Evolutionary conservation across 2,329 filamentous ascomycete species (phyloP).

Genomic region (Nannizziopsis arthrosporioides): DNA sequence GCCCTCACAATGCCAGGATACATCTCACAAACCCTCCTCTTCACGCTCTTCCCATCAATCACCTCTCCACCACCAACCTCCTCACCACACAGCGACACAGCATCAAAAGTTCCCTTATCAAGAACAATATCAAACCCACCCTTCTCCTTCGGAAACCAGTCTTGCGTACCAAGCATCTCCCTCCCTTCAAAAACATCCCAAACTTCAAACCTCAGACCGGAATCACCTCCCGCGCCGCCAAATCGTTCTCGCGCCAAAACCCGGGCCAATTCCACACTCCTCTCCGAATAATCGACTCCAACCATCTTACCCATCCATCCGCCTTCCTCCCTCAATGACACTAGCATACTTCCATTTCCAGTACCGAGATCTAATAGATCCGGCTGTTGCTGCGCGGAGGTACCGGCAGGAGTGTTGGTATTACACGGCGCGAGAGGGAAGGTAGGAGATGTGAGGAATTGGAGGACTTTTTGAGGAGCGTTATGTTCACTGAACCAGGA

Average conservation of each 20-base stretch:
- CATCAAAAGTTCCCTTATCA: slow-evolving; percentile 98
- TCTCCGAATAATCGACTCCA: slow-evolving; percentile 75
- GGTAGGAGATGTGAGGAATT: slow-evolving; percentile 48
- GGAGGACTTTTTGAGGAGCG: slow-evolving; percentile 69
- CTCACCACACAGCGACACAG: slow-evolving; percentile 56
- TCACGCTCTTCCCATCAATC: slow-evolving; percentile 29
- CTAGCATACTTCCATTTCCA: slow-evolving; percentile 86
- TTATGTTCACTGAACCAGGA: slow-evolving; percentile 94
- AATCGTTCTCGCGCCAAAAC: slow-evolving; percentile 41
- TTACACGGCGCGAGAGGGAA: slow-evolving; percentile 35
- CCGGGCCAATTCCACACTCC: slow-evolving; percentile 62
- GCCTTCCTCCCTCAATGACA: slow-evolving; percentile 57
- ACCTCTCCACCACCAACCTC: slow-evolving; percentile 34
- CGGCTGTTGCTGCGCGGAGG: slow-evolving; percentile 20
- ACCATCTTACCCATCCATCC: slow-evolving; percentile 60
- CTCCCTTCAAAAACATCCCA: slow-evolving; percentile 50
- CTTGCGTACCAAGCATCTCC: slow-evolving; percentile 12
- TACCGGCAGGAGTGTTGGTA: slow-evolving; percentile 10
- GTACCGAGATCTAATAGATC: slow-evolving; percentile 76
- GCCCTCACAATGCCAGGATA: slow-evolving; percentile 59
- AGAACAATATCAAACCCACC: slow-evolving; percentile 76
- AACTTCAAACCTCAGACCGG: slow-evolving; percentile 37
- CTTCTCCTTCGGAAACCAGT: slow-evolving; percentile 31
- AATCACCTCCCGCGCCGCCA: slow-evolving; percentile 45
- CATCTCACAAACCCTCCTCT: slow-evolving; percentile 54